Conservation (phyloP, 2,329 filamentous ascomycete genomes). For the Aspergillus bombycis region DNA sequence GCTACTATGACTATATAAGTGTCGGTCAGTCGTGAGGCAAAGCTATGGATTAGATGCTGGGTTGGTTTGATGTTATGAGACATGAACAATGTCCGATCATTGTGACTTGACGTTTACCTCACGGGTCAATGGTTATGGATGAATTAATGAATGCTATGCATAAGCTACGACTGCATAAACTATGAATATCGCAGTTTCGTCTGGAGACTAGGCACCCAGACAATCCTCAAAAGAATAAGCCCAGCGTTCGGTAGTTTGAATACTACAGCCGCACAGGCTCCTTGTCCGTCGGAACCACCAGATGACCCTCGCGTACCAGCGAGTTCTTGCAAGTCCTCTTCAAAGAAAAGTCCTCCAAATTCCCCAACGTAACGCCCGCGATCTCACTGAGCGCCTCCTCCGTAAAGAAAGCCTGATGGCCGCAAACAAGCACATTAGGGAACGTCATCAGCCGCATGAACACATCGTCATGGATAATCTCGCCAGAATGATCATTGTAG, state of each 20-base stretch:
- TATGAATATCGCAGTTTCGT: no score
- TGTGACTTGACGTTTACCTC: neutral
- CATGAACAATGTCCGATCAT: conserved; percentile 14
- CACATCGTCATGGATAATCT: conserved; percentile 68
- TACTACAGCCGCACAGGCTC: conserved; percentile 34
- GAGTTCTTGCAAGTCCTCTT: conserved; percentile 33
- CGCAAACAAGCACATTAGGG: conserved; percentile 67
- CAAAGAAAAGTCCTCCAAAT: conserved; percentile 48
- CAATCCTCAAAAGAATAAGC: neutral
- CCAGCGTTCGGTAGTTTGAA: no score
- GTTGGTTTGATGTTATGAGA: conserved; percentile 22
- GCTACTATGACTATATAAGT: no score
- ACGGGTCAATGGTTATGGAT: neutral
- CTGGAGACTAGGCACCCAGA: neutral
- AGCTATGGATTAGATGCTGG: conserved; percentile 14
- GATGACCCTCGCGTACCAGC: conserved; percentile 33
- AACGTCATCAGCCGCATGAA: conserved; percentile 70
- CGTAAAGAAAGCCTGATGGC: conserved; percentile 72
- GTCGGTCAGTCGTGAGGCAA: neutral
- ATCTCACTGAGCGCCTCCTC: conserved; percentile 67
- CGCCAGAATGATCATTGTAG: conserved; percentile 66
- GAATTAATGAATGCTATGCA: neutral
- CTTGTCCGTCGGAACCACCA: conserved; percentile 26
- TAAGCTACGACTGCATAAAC: neutral
- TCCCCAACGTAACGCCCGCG: conserved; percentile 61